Evolutionary conservation across 2,329 filamentous ascomycete species (phyloP).

Genomic region (Pezicula neosporulosa): DNA sequence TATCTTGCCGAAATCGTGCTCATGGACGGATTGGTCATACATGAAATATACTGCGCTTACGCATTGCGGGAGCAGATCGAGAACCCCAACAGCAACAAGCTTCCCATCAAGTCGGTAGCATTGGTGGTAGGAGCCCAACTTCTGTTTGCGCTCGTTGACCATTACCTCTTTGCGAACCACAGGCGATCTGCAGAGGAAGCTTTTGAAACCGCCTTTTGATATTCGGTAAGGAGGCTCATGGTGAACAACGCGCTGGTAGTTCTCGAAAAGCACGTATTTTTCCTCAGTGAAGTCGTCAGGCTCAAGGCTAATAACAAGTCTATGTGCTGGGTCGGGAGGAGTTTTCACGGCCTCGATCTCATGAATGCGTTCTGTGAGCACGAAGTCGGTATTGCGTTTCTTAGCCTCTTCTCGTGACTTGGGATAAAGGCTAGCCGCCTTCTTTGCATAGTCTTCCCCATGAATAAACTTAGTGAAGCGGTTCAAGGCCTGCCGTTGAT

Average conservation of each 20-base stretch:
- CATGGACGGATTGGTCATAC: constrained; percentile 72
- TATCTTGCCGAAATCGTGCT: constrained; percentile 70
- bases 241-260: constrained; percentile 75
- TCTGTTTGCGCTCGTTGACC: constrained; percentile 47
- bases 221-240: constrained; percentile 60
- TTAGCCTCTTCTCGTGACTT: constrained; percentile 63
- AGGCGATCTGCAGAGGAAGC: constrained; percentile 73
- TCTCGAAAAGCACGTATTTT: constrained; percentile 68
- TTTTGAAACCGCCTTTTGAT: constrained; percentile 57
- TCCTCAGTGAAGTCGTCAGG: constrained; percentile 68
- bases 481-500: constrained; percentile 74
- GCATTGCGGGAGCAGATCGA: constrained; percentile 72
- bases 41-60: constrained; percentile 83
- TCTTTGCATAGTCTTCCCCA: constrained; percentile 64
- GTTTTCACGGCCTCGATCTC: constrained; percentile 57
- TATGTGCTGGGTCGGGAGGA: constrained; percentile 63
- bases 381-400: constrained; percentile 63
- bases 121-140: constrained; percentile 74
- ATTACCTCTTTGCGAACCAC: constrained; percentile 42
- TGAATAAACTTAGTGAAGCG: constrained; percentile 71
- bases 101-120: constrained; percentile 76
- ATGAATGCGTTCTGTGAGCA: constrained; percentile 64
- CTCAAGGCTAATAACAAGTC: constrained; percentile 68
- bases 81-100: constrained; percentile 71
- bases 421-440: constrained; percentile 61